Evolutionary conservation across 2,329 filamentous ascomycete species (phyloP).

Genomic region (Gremmenia infestans): DNA sequence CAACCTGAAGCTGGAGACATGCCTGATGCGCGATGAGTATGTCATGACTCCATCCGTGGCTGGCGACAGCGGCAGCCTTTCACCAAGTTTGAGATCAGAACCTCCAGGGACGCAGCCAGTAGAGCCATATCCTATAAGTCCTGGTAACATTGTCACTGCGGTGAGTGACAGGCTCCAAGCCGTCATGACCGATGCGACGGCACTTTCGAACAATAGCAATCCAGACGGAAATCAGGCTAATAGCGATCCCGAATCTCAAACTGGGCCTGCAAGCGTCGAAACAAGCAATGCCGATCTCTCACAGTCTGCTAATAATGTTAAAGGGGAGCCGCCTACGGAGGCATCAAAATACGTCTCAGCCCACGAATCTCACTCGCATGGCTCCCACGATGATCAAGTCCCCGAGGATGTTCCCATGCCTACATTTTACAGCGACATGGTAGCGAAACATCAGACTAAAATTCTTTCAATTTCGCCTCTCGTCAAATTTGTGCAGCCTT

Average conservation of each 20-base stretch:
- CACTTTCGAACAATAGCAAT: not conserved
- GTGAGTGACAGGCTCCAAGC: constrained; percentile 25
- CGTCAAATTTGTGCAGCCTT: constrained; percentile 90
- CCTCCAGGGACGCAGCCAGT: constrained; percentile 8
- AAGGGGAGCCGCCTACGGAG: constrained; percentile 6
- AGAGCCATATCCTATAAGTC: constrained; percentile 1
- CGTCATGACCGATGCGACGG: constrained; percentile 11
- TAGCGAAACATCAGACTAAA: constrained; percentile 87
- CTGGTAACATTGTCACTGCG: constrained; percentile 17
- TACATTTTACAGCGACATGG: constrained; percentile 92
- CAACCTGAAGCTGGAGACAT: constrained; percentile 93
- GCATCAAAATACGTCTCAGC: constrained; percentile 28
- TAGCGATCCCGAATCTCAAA: not conserved
- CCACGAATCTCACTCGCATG: constrained; percentile 36
- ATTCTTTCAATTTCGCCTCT: constrained; percentile 94
- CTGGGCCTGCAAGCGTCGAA: constrained; percentile 2
- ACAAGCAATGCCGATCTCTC: constrained; percentile 9
- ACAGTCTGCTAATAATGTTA: constrained; percentile 6
- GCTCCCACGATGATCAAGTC: constrained; percentile 48
- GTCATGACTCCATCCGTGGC: constrained; percentile 69
- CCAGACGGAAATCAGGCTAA: not conserved
- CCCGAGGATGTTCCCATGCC: constrained; percentile 79
- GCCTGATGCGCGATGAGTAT: constrained; percentile 87
- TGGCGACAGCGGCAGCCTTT: constrained; percentile 41
- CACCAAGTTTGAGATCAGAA: constrained; percentile 30